phyloP scores from a whole-genome alignment of 2,329 filamentous ascomycete species.

The Xylaria sp. region DNA sequence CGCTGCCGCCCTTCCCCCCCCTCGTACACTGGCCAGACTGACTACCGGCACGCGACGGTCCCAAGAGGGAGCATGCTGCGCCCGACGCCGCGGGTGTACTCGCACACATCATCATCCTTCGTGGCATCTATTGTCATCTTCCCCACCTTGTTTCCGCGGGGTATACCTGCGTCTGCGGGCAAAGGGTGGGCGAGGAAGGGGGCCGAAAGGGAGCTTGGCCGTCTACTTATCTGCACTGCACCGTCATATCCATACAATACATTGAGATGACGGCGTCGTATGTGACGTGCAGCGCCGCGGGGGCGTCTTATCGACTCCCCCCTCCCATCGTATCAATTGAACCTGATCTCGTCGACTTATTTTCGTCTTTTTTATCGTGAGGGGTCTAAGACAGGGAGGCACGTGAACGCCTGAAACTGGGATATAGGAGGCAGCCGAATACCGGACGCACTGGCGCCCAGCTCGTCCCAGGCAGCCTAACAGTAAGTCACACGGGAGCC shows the following conservation, averaged over 20 bases:
- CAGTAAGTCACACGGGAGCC: neutral
- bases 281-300: neutral
- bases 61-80: neutral
- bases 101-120: neutral
- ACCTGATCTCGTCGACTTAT: neutral
- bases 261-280: neutral
- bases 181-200: neutral
- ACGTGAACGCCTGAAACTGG: neutral
- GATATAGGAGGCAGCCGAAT: neutral
- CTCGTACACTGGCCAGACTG: neutral
- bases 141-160: conserved; percentile 22
- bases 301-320: neutral
- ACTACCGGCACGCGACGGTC: conserved; percentile 10
- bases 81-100: conserved; percentile 12
- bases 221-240: too few species aligned
- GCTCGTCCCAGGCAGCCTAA: neutral
- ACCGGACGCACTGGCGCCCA: neutral
- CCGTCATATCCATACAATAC: conserved; percentile 6
- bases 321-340: neutral
- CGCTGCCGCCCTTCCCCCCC: neutral
- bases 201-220: neutral
- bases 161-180: conserved; percentile 14
- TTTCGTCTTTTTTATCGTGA: neutral
- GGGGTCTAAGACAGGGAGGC: neutral
- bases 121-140: neutral